Base-by-base conservation (phyloP, 1,139 yeast genomes). In the Starmera stellimalicola region DNA sequence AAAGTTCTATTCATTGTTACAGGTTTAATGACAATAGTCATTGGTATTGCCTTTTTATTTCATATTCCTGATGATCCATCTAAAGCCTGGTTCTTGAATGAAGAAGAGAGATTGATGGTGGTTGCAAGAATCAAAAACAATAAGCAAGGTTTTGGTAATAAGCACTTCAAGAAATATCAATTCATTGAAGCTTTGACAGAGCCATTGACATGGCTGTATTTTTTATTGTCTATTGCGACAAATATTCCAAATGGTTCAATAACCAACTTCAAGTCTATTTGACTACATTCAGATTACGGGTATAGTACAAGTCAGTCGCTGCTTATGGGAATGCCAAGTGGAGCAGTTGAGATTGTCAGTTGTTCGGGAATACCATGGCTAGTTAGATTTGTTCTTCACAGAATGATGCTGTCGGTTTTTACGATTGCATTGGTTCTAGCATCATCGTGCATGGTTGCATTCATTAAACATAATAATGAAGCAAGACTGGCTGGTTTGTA, bases 121-220 rank as follows among this genome's bases (percentile, higher is more conserved):
- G 62, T 72, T 24, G 68, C 70, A 32, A 59, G 71, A 36, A 69
- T 75, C 57, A 54, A 62, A 35, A 44, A 43, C 7, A 65, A 65
- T 43, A 58, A 63, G 36, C 66, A 62, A 48, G 81, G 81, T 15
- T 69, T 70, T 42, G 79, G 79, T 32, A 68, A 66, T 45, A 62
- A 57, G 36, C 59, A 63, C 31, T 69, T 71, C 54, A 75, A 77
- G 42, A 54, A 48, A 50, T 52, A 68, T 33, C 84, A 77, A 48
- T 58, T 74, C 28, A 52, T 50, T 41, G 70, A 65, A 44, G 66
- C 66, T 1, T 39, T 64, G 23, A 38, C 35, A 10, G 70, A 65
- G 36, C 42, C 54, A 19, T 46, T 75, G 47, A 76, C 81, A 3
- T 61, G 73, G 47, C 44, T 75, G 20, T 63, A 65, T 42, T 58